Percentiles rank a stretch among this genome's conserved stretches.
Evolutionary conservation across 306 rosid genomes (phyloP).

Genomic region (Trifolium repens): DNA sequence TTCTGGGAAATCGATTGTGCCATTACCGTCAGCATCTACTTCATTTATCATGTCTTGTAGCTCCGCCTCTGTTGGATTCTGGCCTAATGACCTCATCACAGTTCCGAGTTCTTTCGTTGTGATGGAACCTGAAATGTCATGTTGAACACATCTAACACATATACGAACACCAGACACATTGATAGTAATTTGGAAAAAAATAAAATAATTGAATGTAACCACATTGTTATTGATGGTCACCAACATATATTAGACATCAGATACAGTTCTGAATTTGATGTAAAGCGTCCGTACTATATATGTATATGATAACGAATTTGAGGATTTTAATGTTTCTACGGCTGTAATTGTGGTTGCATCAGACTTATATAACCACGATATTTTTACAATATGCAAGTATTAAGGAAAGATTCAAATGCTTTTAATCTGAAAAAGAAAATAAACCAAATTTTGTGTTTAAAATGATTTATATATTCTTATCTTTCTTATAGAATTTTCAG

Average conservation of each 20-base stretch:
- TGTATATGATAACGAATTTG: too few species aligned
- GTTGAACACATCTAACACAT: background rate
- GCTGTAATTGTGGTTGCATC: too few species aligned
- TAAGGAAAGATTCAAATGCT: too few species aligned
- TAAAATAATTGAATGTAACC: background rate
- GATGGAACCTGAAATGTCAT: slow-evolving; percentile 62
- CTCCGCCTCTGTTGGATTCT: slow-evolving; percentile 93
- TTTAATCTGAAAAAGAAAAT: background rate
- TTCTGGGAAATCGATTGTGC: slow-evolving; percentile 87
- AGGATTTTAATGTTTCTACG: too few species aligned
- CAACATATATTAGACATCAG: background rate
- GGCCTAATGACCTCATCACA: slow-evolving; percentile 88
- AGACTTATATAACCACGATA: too few species aligned
- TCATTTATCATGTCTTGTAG: slow-evolving; percentile 93
- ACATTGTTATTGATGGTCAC: too few species aligned
- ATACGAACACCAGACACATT: background rate
- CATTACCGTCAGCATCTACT: slow-evolving; percentile 87
- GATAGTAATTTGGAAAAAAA: background rate
- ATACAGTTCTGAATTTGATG: background rate
- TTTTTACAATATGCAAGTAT: background rate
- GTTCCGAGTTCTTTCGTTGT: slow-evolving; percentile 95
- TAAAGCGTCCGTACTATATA: background rate
- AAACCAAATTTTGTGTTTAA: background rate
- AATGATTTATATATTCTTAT: too few species aligned
- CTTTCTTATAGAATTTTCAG: background rate